A percentile compares a stretch with the other conserved stretches of the same genome.
These are phyloP conservation scores for Trichophyton rubrum DNA, from an alignment of 2,329 filamentous ascomycete genomes.

Conservation along the genomic window DNA sequence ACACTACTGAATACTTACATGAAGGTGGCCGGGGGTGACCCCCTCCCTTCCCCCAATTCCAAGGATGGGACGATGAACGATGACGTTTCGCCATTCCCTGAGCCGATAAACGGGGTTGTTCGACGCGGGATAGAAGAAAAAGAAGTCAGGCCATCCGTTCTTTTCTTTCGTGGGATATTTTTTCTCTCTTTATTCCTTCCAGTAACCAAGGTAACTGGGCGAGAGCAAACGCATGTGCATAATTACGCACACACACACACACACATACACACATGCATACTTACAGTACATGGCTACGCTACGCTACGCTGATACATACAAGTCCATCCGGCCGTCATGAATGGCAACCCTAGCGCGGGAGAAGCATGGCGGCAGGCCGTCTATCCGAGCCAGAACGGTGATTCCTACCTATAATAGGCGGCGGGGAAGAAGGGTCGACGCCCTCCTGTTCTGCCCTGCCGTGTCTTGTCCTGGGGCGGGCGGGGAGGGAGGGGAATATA, in stretches of 20 bases:
- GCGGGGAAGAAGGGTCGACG: neutral
- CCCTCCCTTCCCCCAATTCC: neutral
- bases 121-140: neutral
- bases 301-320: too few species aligned
- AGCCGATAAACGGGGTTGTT: neutral
- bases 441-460: neutral
- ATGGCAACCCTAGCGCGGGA: neutral
- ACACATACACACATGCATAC: too few species aligned
- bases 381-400: neutral
- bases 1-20: neutral
- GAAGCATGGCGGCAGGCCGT: neutral
- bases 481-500: neutral
- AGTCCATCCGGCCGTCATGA: too few species aligned
- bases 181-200: too few species aligned
- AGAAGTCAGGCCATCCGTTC: neutral
- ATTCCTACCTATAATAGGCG: neutral
- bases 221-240: too few species aligned
- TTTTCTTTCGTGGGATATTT: neutral
- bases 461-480: neutral
- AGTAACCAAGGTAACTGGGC: too few species aligned
- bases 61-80: neutral
- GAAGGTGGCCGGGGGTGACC: neutral
- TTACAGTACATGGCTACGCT: too few species aligned
- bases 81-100: conserved; percentile 2
- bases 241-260: too few species aligned